Base-by-base conservation (phyloP, 352 stramenopile species). In the Globisporangium parvum region DNA sequence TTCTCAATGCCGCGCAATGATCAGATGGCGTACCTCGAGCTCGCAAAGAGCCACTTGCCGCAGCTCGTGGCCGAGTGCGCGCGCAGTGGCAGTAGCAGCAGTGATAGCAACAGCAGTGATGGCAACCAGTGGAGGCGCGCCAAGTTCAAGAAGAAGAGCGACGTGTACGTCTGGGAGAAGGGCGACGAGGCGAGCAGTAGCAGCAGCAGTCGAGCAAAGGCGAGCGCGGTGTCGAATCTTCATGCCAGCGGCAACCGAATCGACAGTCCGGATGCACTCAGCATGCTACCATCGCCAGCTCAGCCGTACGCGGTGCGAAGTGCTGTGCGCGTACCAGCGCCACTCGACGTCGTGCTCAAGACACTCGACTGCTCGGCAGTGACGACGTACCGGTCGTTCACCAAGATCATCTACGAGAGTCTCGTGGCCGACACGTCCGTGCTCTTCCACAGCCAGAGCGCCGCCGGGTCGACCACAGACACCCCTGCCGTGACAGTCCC, bases 381-480 rank as follows among this genome's bases (percentile, higher is more conserved):
- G 21, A 79, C 75, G 28, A 68, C 71, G 21, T 75, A 90, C 56
- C 73, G 80, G 18, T 90, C 77, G 44, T 85, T 88, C 56, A 86
- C 71, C 31, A 80, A 83, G 59, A 83, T 85, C 57, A 86, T 91
- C 26, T 90, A 91, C 62, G 75, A 80, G 26, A 72, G 67, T 26
- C 66, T 88, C 41, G 64, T 93, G 28, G 70, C 76, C 46, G 79
- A 91, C 55, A 85, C 78, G n/a, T 76, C 73, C 0, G 79, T 91
- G 51, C 78, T 93, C n/a, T 88, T 70, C 59, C 80, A 91, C 53
- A 74, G 69, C 41, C 77, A 68, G 35, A 60, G 39, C 21, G 50
- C 59, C 21, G 50, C 59, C 18, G 28, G 23, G 10, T 24, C 37
- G 44, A 40, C 57, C 1, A 26, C 50, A 12, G 15, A 50, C 31